Evolutionary conservation across 345 rosid species (phyloP).

Genomic region (Syzygium aromaticum): DNA sequence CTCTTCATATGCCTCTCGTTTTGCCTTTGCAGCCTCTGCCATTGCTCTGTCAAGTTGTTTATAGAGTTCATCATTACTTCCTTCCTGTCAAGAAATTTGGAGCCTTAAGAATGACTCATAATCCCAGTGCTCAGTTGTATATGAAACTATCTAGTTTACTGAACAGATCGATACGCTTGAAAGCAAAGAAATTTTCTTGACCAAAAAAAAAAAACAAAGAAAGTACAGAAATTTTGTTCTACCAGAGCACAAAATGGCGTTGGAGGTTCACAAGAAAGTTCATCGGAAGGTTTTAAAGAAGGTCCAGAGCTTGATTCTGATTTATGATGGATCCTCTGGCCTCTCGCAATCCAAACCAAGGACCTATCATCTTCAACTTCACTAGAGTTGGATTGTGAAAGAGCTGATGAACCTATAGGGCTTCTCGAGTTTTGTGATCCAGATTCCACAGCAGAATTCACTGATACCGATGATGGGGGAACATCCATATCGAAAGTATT

Average conservation of each 20-base stretch:
- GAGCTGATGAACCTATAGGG: neutral
- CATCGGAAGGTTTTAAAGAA: neutral
- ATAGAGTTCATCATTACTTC: constrained; percentile 28
- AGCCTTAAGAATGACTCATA: neutral
- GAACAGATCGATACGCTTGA: neutral
- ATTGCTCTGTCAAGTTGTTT: constrained; percentile 39
- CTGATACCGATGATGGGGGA: neutral
- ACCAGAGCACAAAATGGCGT: neutral
- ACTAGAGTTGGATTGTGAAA: neutral
- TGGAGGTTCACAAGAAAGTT: neutral
- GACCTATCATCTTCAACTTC: neutral
- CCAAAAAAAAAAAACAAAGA: too few species aligned
- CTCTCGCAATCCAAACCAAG: neutral
- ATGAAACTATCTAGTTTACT: neutral
- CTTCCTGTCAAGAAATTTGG: constrained; percentile 43
- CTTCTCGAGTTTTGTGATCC: neutral
- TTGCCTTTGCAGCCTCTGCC: constrained; percentile 50
- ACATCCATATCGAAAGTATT: neutral
- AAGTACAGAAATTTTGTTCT: neutral
- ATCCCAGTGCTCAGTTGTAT: neutral
- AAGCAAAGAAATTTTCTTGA: neutral
- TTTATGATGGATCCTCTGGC: neutral
- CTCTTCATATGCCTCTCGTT: constrained; percentile 52
- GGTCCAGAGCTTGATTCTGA: neutral
- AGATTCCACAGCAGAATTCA: neutral